Conservation (phyloP, 140 eudicot genomes). For the Anethum foeniculum region DNA sequence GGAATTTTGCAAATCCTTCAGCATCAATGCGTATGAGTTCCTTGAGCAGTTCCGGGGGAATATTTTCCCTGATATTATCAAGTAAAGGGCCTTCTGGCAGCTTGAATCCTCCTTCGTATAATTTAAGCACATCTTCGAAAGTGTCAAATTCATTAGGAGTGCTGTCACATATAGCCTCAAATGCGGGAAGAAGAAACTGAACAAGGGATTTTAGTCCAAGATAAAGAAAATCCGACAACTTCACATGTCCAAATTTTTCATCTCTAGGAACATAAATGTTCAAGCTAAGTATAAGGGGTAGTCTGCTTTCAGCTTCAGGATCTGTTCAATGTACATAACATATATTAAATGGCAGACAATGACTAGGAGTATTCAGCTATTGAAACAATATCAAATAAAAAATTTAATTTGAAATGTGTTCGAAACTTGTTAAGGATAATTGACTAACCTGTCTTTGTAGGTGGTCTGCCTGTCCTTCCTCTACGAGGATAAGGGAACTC, state of each 20-base stretch:
- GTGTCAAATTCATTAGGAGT: slow-evolving; percentile 40
- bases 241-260: slow-evolving; percentile 40
- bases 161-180: slow-evolving; percentile 29
- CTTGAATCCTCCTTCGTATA: slow-evolving; percentile 35
- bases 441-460: slow-evolving; percentile 39
- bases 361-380: neutral
- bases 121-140: slow-evolving; percentile 35
- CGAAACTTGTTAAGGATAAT: too few species aligned
- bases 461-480: slow-evolving; percentile 62
- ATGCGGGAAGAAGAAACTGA: slow-evolving; percentile 37
- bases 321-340: slow-evolving; percentile 22
- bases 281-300: slow-evolving; percentile 34
- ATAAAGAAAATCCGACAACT: slow-evolving; percentile 42
- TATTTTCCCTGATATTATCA: slow-evolving; percentile 23
- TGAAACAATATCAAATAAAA: too few species aligned
- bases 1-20: slow-evolving; percentile 32
- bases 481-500: slow-evolving; percentile 73
- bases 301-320: slow-evolving; percentile 45
- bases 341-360: neutral
- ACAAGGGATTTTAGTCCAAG: slow-evolving; percentile 33
- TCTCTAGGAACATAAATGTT: slow-evolving; percentile 52
- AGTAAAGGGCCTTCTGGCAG: slow-evolving; percentile 27
- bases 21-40: slow-evolving; percentile 42
- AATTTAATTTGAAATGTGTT: neutral
- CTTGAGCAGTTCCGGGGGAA: slow-evolving; percentile 36